Conservation (phyloP, 805 yeast genomes). For the Novakomyces olei region DNA sequence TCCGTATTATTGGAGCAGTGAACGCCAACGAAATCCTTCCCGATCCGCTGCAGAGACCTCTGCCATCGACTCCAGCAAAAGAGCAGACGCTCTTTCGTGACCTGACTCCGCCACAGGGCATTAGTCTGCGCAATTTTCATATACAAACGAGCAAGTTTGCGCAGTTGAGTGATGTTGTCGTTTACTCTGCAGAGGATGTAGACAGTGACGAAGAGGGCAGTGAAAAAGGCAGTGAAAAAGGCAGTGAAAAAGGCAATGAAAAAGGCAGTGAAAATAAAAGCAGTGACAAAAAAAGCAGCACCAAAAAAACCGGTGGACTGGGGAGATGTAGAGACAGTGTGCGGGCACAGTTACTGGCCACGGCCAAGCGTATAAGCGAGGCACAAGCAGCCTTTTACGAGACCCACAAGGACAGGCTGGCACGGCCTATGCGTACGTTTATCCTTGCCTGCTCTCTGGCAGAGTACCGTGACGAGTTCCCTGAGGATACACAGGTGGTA, state of each 20-base stretch:
- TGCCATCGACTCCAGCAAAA: too few relatives aligned
- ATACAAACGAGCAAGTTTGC: slow-evolving; percentile 68
- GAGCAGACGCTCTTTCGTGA: slow-evolving; percentile 21
- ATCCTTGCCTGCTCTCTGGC: too few relatives aligned
- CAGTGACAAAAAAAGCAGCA: slow-evolving; percentile 9
- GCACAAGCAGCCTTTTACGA: background rate
- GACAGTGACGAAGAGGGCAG: slow-evolving; percentile 7
- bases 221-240: slow-evolving; percentile 9
- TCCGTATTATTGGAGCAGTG: slow-evolving; percentile 11
- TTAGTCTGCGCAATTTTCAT: slow-evolving; percentile 63
- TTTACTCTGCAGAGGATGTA: slow-evolving; percentile 31
- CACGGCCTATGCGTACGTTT: background rate
- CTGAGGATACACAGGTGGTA: too few relatives aligned
- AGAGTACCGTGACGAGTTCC: too few relatives aligned
- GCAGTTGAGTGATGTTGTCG: slow-evolving; percentile 46
- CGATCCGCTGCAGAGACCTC: too few relatives aligned
- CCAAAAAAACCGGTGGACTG: slow-evolving; percentile 9
- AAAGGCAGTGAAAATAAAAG: slow-evolving; percentile 8
- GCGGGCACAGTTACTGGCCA: background rate
- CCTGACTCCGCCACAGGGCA: slow-evolving; percentile 49
- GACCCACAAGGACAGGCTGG: background rate
- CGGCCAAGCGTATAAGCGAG: too few relatives aligned
- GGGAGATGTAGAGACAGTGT: slow-evolving; percentile 7
- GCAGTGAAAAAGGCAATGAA: slow-evolving; percentile 6
- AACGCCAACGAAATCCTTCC: slow-evolving; percentile 9